Base-by-base conservation (phyloP, 345 rosid species). In the Melastoma malabathricum region DNA sequence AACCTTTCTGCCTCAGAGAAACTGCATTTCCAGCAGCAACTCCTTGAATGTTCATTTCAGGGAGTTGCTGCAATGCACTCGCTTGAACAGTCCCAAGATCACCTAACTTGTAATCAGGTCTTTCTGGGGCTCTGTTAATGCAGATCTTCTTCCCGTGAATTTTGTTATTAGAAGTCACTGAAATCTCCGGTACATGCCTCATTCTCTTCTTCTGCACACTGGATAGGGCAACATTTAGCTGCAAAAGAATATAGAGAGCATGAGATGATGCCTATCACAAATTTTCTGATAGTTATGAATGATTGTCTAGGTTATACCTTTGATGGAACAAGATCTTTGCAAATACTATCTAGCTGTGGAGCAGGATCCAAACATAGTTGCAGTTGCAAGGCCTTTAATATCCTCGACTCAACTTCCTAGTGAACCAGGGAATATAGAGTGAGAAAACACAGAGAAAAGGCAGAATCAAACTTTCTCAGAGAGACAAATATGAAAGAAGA, bases 341-440 rank as follows among this genome's bases (percentile, higher is more conserved):
- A 76, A 53, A 92, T 88, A 74, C 80, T 81, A 68, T 92, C 94
- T 68, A 92, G 70, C 67, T 81, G 79, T 44, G 98, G 97, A 54
- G 71, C 64, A 63, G 97, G 98, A 78, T 92, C 97, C 54, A 92
- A 73, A 72, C 74, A 75, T 67, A 92, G 95, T 43, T 72, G 74
- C 58, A 97, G 99, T 68, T 93, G 95, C 67, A 93, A 68, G 63
- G 94, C 90, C 75, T 79, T 88, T 61, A 93, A 52, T 70, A 93
- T 93, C 67, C 86, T 72, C 44, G 99, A 88, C 70, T 93, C 95
- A 54, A 83, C 95, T 75, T 93, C 99, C 99, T 93, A 58, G 55
- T 61, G 41, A 50, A 41, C 48, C 31, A 34, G 45, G 29, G 52
- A 44, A 44, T 15, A 50, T 34, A 19, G 13, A 59, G 18, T 17